Evolutionary conservation across 257 asterid species (phyloP).

Genomic region (Apocynum venetum): DNA sequence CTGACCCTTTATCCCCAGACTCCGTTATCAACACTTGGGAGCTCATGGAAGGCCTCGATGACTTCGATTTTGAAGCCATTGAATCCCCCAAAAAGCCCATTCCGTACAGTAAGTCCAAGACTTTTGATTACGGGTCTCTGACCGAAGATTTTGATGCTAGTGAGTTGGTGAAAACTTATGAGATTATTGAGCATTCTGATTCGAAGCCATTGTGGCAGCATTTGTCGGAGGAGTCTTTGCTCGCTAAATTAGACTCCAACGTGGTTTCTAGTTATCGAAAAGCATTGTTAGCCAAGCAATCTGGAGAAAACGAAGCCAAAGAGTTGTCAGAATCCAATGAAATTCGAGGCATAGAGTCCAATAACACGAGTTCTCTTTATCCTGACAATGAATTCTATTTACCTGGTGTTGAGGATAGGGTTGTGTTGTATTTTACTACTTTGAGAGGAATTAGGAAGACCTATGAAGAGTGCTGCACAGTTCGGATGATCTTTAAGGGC

Average conservation of each 20-base stretch:
- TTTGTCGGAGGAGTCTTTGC: slow-evolving; percentile 41
- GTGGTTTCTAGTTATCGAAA: slow-evolving; percentile 33
- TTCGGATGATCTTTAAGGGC: slow-evolving; percentile 62
- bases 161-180: slow-evolving; percentile 34
- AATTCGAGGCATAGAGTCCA: slow-evolving; percentile 16
- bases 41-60: slow-evolving; percentile 92
- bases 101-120: slow-evolving; percentile 8
- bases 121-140: slow-evolving; percentile 14
- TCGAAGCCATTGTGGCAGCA: slow-evolving; percentile 50
- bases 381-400: slow-evolving; percentile 27
- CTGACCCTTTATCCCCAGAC: slow-evolving; percentile 70
- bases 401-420: slow-evolving; percentile 41
- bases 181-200: slow-evolving; percentile 41
- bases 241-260: slow-evolving; percentile 37
- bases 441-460: slow-evolving; percentile 89
- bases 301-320: slow-evolving; percentile 28
- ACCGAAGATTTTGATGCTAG: slow-evolving; percentile 20
- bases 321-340: slow-evolving; percentile 11
- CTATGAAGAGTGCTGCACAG: slow-evolving; percentile 70
- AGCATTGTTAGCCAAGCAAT: slow-evolving; percentile 36
- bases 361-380: slow-evolving; percentile 3
- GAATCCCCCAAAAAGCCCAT: slow-evolving; percentile 26
- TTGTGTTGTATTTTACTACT: slow-evolving; percentile 70
- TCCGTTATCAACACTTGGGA: slow-evolving; percentile 92
- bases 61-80: slow-evolving; percentile 49